These are phyloP conservation scores for Penicillium aurantiogriseum DNA, from an alignment of 2,329 filamentous ascomycete genomes.

Conservation along the genomic window DNA sequence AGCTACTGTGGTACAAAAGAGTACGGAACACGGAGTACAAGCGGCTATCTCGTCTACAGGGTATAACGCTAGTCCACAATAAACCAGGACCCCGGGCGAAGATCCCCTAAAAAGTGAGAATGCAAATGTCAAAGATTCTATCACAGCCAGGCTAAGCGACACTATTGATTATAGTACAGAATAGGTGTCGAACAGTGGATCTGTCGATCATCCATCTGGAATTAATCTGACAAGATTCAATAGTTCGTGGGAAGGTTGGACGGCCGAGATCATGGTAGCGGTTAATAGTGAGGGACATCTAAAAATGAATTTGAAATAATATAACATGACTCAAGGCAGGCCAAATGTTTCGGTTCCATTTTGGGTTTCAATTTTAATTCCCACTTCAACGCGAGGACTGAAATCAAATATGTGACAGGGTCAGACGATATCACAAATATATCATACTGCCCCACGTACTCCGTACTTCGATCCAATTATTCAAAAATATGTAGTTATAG, in stretches of 20 bases:
- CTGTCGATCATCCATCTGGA: slow-evolving; percentile 14
- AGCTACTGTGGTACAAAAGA: neutral
- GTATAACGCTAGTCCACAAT: neutral
- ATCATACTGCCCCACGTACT: slow-evolving; percentile 5
- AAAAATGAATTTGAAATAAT: neutral
- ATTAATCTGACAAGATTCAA: slow-evolving; percentile 17
- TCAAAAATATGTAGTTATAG: neutral
- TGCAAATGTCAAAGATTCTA: slow-evolving; percentile 2
- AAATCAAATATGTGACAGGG: neutral
- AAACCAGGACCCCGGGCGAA: slow-evolving; percentile 6
- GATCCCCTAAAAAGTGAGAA: slow-evolving; percentile 11
- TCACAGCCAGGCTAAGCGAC: slow-evolving; percentile 7
- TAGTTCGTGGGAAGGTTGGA: slow-evolving; percentile 9
- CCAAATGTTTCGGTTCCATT: neutral
- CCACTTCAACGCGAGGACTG: neutral
- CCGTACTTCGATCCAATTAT: slow-evolving; percentile 5
- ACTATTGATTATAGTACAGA: slow-evolving; percentile 19
- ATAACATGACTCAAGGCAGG: neutral
- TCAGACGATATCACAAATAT: neutral
- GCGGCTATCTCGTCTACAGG: neutral
- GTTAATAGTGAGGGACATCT: neutral
- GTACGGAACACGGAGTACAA: neutral
- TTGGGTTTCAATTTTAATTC: neutral
- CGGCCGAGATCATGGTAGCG: too few relatives aligned
- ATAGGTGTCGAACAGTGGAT: slow-evolving; percentile 15